Percentiles rank a stretch among this genome's conserved stretches.
These are phyloP conservation scores for barley (Hordeum vulgare) DNA, from an alignment of 176 grass and related monocot species.

Conservation along the genomic window MorexV3_pseudomolecules_assembly NC_058519.1:514884265-514884764, in stretches of 20 bases:
- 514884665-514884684: slow-evolving; percentile 78
- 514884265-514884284: no score
- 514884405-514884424: background rate
- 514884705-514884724: slow-evolving; percentile 56
- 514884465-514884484: background rate
- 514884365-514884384: background rate
- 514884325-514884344: no score
- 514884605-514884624: slow-evolving; percentile 86
- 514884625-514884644: slow-evolving; percentile 76
- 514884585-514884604: slow-evolving; percentile 24
- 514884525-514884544: slow-evolving; percentile 5
- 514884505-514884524: background rate
- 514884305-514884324: no score
- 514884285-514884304: no score
- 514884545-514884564: slow-evolving; percentile 35
- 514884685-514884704: slow-evolving; percentile 38
- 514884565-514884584: background rate
- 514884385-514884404: background rate
- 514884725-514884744: slow-evolving; percentile 75
- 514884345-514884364: no score
- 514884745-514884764: slow-evolving; percentile 64
- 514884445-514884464: background rate
- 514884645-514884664: slow-evolving; percentile 62
- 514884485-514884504: background rate
- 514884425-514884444: background rate